Base-by-base conservation (phyloP, 2,329 filamentous ascomycete species). In the Ceratocystis colombiana region DNA sequence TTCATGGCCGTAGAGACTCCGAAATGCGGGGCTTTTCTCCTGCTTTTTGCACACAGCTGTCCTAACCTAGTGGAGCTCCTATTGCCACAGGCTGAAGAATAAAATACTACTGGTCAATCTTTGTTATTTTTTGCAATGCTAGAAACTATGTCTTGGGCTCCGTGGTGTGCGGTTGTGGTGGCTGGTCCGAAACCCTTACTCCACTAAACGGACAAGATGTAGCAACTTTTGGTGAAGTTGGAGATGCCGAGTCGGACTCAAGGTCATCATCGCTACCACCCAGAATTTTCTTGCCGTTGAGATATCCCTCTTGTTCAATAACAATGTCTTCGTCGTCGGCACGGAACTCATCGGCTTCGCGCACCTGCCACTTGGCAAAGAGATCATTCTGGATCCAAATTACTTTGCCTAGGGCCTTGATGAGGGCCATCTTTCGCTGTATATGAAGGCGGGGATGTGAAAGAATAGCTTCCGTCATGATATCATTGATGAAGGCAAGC, bases 311-410 rank as follows among this genome's bases (percentile, higher is more conserved):
- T 64, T 78, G 76, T 72, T 88, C 84, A 57, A 84, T 73, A 30
- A 79, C 75, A 15, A 80, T 76, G 61, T 79, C 78, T 65, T 78
- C 78, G 12, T 78, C 76, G 17, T 76, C 76, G 1, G 75, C 72
- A 33, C 74, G 73, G 70, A 78, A 84, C 74, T 90, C 87, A 41
- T 86, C 82, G 63, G 86, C 85, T 69, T 89, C 86, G 45, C 82
- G 79, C 45, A 89, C 83, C 71, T 90, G 88, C 87, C 88, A 92
- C 73, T 88, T 88, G 17, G 88, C 87, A 74, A 93, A 89, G 30
- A 93, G 79, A 73, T 93, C 89, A 73, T 93, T 93, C 75, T 93
- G 89, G 70, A 93, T 91, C 89, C 89, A 93, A 70, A 93, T 86
- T 30, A 93, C 86, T 74, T 94, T 94, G 69, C 84, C 84, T 28